These are phyloP conservation scores for Blastobotrys proliferans DNA, from an alignment of 1,139 yeast genomes.

Conservation along the genomic window DNA sequence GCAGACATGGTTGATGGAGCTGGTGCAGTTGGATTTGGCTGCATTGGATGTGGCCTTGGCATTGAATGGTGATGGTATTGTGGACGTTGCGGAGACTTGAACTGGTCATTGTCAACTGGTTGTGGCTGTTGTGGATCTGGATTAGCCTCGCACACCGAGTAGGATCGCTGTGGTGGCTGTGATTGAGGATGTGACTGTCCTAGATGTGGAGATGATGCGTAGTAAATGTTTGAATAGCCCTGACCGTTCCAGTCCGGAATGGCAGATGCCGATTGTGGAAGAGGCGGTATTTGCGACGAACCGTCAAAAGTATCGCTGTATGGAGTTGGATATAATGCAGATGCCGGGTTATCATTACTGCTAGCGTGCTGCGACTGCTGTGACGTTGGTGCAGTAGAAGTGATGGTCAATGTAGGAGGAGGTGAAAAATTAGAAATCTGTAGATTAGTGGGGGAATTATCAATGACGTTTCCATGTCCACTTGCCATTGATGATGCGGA, in stretches of 20 bases:
- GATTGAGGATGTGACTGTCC: background rate
- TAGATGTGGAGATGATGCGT: constrained; percentile 1
- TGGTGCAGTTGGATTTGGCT: background rate
- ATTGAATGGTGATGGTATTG: background rate
- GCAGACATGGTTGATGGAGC: constrained; percentile 1
- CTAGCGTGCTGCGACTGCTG: background rate
- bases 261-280: too few species aligned
- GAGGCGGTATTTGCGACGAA: too few species aligned
- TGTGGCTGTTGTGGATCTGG: background rate
- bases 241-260: too few species aligned
- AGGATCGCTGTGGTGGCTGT: constrained; percentile 9
- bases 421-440: constrained; percentile 4
- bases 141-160: constrained; percentile 2
- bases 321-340: background rate
- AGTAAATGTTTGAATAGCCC: too few species aligned
- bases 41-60: background rate
- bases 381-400: background rate
- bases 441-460: constrained; percentile 3
- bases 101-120: too few species aligned
- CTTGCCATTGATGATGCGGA: constrained; percentile 2
- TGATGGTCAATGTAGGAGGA: background rate
- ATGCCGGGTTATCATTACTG: too few species aligned
- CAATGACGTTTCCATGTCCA: too few species aligned
- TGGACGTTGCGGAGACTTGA: constrained; percentile 1
- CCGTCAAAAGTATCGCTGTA: too few species aligned